Conservation (phyloP, 1,284 basidiomycete genomes). For the Leccinum ponderosum region DNA sequence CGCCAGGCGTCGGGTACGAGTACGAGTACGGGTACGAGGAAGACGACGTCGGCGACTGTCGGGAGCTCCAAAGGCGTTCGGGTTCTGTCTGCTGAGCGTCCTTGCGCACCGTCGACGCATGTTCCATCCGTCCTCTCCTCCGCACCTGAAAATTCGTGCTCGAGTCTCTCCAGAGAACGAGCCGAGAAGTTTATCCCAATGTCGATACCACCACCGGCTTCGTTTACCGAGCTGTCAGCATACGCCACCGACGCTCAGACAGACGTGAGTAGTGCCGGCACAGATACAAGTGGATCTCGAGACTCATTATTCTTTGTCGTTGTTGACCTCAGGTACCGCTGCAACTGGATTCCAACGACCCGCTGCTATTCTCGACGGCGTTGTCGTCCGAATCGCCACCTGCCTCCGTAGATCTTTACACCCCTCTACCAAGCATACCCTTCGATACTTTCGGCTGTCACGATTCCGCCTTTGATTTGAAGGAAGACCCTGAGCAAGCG, state of each 20-base stretch:
- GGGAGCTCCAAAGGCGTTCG: conserved; percentile 14
- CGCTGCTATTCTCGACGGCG: background rate
- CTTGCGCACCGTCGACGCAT: background rate
- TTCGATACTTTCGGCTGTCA: conserved; percentile 1
- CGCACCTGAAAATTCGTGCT: conserved; percentile 6
- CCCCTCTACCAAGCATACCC: conserved; percentile 2
- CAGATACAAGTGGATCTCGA: background rate
- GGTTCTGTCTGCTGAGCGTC: background rate
- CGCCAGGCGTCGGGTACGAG: conserved; percentile 32
- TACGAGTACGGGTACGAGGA: conserved; percentile 18
- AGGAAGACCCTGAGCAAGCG: conserved; percentile 22
- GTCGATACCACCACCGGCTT: background rate
- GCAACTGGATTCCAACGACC: conserved; percentile 4
- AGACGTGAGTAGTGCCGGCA: conserved; percentile 14
- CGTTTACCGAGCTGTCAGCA: background rate
- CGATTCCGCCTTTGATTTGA: conserved; percentile 6
- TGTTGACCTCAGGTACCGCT: background rate
- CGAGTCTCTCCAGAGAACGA: conserved; percentile 4
- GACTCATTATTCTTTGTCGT: background rate
- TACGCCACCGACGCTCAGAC: background rate
- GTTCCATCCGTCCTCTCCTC: conserved; percentile 24
- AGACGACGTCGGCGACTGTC: conserved; percentile 5
- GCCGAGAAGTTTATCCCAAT: background rate
- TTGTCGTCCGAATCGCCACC: background rate
- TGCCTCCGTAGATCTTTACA: conserved; percentile 1